phyloP scores from a whole-genome alignment of 495 filamentous ascomycete genomes.

The Trypethelium eluteriae region DNA sequence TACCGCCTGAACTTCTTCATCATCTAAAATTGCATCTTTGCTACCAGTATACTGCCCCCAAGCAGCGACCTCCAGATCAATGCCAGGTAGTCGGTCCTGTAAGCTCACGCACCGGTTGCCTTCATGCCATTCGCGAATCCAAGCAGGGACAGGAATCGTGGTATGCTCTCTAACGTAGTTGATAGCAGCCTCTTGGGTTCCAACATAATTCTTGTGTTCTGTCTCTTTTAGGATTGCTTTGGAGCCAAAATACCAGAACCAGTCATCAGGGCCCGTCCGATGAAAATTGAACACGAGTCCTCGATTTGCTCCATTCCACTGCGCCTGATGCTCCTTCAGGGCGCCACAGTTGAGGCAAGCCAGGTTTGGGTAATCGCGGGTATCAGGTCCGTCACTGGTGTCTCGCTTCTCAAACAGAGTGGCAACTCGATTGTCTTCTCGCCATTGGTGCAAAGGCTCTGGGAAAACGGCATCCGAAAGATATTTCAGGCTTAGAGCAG shows the following conservation, averaged over 20 bases:
- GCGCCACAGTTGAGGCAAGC: not conserved
- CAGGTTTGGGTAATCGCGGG: not conserved
- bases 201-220: not conserved
- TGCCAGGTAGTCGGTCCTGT: not conserved
- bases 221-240: not conserved
- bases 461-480: not conserved
- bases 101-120: not conserved
- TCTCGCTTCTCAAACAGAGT: not conserved
- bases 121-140: constrained; percentile 1
- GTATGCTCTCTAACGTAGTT: not conserved
- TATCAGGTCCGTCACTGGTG: not conserved
- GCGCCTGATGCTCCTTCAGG: not conserved
- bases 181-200: constrained; percentile 1
- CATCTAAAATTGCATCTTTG: not conserved
- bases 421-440: not conserved
- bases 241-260: not conserved
- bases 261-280: not conserved
- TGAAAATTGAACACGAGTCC: not conserved
- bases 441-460: not conserved
- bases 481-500: not conserved
- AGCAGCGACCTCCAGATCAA: not conserved
- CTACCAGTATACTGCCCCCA: not conserved
- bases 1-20: not conserved
- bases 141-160: constrained; percentile 5
- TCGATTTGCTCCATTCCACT: constrained; percentile 1